Evolutionary conservation across 495 filamentous ascomycete species (phyloP), one percentile per base, ranked within the genome.

Genomic region (Podospora tetraspora): DNA sequence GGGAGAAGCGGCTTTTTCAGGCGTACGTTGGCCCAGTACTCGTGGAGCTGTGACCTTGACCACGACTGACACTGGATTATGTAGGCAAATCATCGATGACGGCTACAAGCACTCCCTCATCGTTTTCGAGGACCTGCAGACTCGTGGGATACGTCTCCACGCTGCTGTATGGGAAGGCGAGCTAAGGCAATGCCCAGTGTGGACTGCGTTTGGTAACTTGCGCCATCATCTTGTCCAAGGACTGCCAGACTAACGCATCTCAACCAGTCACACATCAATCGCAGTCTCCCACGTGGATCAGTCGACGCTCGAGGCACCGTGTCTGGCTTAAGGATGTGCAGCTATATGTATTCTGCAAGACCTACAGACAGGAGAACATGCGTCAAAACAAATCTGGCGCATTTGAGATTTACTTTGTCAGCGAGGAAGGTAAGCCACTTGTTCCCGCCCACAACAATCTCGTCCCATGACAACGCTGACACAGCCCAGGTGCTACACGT

Each of bases 31-130:
- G 19, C 52, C 29, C 72, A 23, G 24, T 43, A 7, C 43, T n/a
- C 3, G 16, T 1, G 8, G 43, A 9, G 23, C 60, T 27, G 11
- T 4, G 13, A 34, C 16, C 57, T 10, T n/a, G 5, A 16, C 25
- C 56, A 12, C 19, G 30, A n/a, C 19, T 21, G 56, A 23, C 22
- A 22, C 22, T 21, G 11, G 12, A 22, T n/a, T n/a, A 19, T 57
- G 19, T 62, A 94, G 91, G 34, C 82, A 85, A 79, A 94, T 95
- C 25, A 72, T 86, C 43, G 90, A 95, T 62, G 90, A 92, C 70
- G 81, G 81, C 7, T 91, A 84, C 68, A 80, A 85, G 21, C 92
- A 94, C 73, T 88, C 84, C 0, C 78, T 96, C 27, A 88, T 91
- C 32, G 82, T 96, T 3, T 92, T 86, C 74, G 79, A 86, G 68